These are phyloP conservation scores for Fusarium armeniacum DNA, from an alignment of 2,329 filamentous ascomycete species.

Conservation along the genomic window DNA sequence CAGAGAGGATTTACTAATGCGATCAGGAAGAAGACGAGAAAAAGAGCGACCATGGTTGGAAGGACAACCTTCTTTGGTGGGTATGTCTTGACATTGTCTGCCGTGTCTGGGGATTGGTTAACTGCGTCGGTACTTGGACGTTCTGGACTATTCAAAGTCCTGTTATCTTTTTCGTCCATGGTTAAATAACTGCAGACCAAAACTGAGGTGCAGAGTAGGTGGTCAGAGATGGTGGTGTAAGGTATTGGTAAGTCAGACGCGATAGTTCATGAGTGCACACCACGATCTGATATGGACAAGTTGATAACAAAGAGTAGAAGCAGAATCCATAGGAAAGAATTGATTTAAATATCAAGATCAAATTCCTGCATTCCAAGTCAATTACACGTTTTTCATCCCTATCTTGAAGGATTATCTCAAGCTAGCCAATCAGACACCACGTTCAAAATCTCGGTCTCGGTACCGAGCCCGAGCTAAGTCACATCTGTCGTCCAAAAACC, in stretches of 20 bases:
- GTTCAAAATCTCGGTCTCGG: constrained; percentile 14
- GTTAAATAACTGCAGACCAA: not conserved
- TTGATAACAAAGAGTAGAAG: not conserved
- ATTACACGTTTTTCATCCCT: constrained; percentile 6
- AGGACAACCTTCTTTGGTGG: constrained; percentile 23
- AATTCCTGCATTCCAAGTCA: not conserved
- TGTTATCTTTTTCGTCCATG: not conserved
- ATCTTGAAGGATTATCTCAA: not conserved
- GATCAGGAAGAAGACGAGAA: constrained; percentile 28
- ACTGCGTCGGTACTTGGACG: not conserved
- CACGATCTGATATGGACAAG: not conserved
- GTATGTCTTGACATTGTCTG: constrained; percentile 9
- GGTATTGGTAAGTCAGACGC: not conserved
- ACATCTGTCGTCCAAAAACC: not conserved
- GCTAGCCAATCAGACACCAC: not conserved
- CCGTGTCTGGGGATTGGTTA: fast-evolving
- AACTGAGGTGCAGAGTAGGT: no score
- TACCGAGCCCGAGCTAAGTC: constrained; percentile 26
- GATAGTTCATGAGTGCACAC: not conserved
- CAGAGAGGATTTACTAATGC: not conserved
- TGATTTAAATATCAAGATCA: not conserved
- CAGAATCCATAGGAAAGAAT: not conserved
- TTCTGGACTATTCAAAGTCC: fast-evolving
- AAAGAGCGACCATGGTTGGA: constrained; percentile 30
- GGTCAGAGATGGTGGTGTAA: no score